Base-by-base conservation (phyloP, 306 rosid genomes). In the Pterocarpus santalinus region DNA sequence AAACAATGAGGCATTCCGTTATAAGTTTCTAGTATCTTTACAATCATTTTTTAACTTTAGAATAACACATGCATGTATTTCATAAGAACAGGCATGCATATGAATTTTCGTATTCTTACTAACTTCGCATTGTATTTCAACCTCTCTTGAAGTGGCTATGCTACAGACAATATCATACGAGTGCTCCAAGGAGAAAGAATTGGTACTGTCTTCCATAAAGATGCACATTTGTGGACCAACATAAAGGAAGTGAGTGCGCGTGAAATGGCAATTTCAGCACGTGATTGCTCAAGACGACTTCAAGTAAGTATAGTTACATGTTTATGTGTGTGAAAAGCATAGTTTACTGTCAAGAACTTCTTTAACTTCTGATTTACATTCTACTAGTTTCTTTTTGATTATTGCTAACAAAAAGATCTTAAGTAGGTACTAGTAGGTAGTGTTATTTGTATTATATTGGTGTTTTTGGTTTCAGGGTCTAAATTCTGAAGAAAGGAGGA, bases 151-250 rank as follows among this genome's bases (percentile, higher is more conserved):
- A 94, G 98, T 68, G 97, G 98, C 67, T 89, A 78, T 86, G 90
- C 91, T 39, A 80, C 86, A 58, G 91, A 94, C 83, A 94, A 92
- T 82, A 89, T 92, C 72, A 89, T 89, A 60, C 81, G 85, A 80
- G 96, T 94, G 61, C 94, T 94, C 13, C 91, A 88, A 75, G 97
- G 98, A 64, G 92, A 89, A 80, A 90, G 86, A 67, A 80, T 92
- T 2, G 98, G 98, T 53, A 92, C 98, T 44, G 91, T 94, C 53
- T 94, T 94, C 81, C 98, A 94, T 72, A 87, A 86, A 86, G 97
- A 94, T 82, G 96, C 98, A 65, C 94, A 90, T 60, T 70, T 89
- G 63, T 94, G 97, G 98, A 80, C 93, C 36, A 55, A 56, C 5
- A 83, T 81, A 80, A 92, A 87, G 83, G 97, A 92, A 82, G 87